These are phyloP conservation scores for Phytophthora hybrid DNA, from an alignment of 352 stramenopile species.

Conservation along the genomic window DNA sequence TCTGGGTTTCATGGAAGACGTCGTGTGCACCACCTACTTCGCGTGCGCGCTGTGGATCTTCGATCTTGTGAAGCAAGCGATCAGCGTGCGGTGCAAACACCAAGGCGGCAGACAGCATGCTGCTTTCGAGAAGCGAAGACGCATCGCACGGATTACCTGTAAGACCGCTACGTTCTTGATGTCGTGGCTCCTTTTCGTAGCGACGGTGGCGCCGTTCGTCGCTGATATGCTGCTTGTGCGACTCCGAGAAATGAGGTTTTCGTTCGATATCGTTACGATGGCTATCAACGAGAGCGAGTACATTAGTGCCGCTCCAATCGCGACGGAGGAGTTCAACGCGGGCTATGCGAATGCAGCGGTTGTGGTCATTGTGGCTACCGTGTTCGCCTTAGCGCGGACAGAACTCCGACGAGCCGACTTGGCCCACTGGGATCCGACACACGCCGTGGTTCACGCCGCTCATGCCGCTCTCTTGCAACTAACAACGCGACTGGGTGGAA, in stretches of 20 bases:
- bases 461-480: not conserved
- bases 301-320: conserved; percentile 30
- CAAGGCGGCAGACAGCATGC: not conserved
- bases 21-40: conserved; percentile 8
- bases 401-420: conserved; percentile 26
- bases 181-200: conserved; percentile 9
- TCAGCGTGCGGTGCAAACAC: not conserved
- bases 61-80: conserved; percentile 3
- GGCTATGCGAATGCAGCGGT: conserved; percentile 19
- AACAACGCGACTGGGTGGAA: not conserved
- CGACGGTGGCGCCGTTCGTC: conserved; percentile 29
- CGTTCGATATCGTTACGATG: conserved; percentile 40
- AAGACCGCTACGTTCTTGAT: not conserved
- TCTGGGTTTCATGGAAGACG: not conserved
- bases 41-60: not conserved
- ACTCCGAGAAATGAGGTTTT: conserved; percentile 41
- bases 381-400: conserved; percentile 21
- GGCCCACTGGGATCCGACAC: conserved; percentile 27
- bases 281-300: conserved; percentile 39
- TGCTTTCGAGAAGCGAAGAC: not conserved
- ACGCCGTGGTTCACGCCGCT: not conserved
- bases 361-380: not conserved
- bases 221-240: conserved; percentile 44
- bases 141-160: not conserved
- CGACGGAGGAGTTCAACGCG: conserved; percentile 21